These are phyloP conservation scores for Cnidoscolus chayamansa DNA, from an alignment of 441 rosid genomes.

Conservation along the genomic window DNA sequence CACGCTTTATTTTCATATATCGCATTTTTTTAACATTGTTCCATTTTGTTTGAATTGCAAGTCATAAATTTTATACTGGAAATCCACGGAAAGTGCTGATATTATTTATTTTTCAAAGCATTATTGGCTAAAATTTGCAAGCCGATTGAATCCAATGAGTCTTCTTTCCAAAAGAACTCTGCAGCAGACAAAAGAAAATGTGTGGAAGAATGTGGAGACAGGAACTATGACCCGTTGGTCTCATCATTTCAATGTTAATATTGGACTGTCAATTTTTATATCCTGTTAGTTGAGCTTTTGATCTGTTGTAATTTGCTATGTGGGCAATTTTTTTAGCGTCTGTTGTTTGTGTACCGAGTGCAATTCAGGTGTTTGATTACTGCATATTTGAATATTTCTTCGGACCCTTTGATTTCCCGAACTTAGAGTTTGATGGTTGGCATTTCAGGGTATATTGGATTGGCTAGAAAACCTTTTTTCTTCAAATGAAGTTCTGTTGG, in stretches of 20 bases:
- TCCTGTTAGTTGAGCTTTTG: not conserved
- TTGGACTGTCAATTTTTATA: not conserved
- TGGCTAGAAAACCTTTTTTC: not conserved
- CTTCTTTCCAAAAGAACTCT: not conserved
- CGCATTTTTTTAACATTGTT: too few species aligned
- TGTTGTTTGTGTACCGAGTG: not conserved
- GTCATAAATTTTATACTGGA: not conserved
- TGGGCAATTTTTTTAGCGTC: too few species aligned
- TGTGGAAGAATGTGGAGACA: not conserved
- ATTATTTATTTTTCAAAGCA: too few species aligned
- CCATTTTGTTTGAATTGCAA: not conserved
- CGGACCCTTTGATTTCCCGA: not conserved
- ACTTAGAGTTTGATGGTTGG: not conserved
- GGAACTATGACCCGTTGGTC: not conserved
- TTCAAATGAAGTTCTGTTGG: conserved; percentile 4
- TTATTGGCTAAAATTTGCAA: too few species aligned
- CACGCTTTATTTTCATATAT: too few species aligned
- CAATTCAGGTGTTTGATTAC: not conserved
- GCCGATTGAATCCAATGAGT: too few species aligned
- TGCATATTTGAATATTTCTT: not conserved
- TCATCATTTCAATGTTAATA: not conserved
- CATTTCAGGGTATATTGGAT: not conserved
- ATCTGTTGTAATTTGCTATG: too few species aligned
- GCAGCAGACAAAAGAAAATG: not conserved
- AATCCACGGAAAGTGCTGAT: not conserved